These are phyloP conservation scores for Hypericum androsaemum DNA, from an alignment of 345 rosid species.

Conservation along the genomic window DNA sequence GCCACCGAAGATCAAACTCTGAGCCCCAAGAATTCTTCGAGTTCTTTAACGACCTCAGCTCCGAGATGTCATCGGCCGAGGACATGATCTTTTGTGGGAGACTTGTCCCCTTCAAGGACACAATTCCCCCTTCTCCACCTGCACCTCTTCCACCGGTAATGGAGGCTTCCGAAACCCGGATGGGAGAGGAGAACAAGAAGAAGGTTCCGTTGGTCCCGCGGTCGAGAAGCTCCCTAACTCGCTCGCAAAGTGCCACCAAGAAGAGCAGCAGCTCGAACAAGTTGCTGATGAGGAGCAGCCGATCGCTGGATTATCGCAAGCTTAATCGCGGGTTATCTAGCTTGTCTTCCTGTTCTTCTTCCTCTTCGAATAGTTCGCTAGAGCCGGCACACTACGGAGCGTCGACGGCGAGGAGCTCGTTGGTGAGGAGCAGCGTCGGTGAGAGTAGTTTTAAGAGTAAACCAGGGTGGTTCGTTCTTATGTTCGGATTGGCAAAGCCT, in stretches of 20 bases:
- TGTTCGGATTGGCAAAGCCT: constrained; percentile 52
- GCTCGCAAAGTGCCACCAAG: constrained; percentile 20
- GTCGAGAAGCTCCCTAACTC: constrained; percentile 16
- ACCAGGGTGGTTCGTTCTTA: constrained; percentile 53
- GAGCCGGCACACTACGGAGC: neutral
- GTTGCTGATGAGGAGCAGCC: constrained; percentile 36
- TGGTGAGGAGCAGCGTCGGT: constrained; percentile 14
- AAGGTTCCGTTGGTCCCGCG: constrained; percentile 6
- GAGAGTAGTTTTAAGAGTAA: constrained; percentile 13
- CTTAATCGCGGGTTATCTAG: constrained; percentile 21
- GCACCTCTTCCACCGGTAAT: too few relatives aligned
- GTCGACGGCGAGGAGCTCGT: constrained; percentile 17
- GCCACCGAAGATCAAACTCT: constrained; percentile 14
- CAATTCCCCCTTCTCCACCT: constrained; percentile 9
- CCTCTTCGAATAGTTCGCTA: too few relatives aligned
- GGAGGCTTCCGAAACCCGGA: too few relatives aligned
- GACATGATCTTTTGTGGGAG: constrained; percentile 60
- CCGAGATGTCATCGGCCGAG: constrained; percentile 61
- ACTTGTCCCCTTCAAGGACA: constrained; percentile 41
- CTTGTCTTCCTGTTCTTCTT: constrained; percentile 6
- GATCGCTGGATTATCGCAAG: constrained; percentile 46
- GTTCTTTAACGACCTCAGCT: constrained; percentile 32
- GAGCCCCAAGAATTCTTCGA: constrained; percentile 45
- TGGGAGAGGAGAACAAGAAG: neutral
- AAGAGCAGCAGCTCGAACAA: constrained; percentile 14